Conservation (phyloP, 495 filamentous ascomycete genomes). For the Aspergillus bridgeri region DNA sequence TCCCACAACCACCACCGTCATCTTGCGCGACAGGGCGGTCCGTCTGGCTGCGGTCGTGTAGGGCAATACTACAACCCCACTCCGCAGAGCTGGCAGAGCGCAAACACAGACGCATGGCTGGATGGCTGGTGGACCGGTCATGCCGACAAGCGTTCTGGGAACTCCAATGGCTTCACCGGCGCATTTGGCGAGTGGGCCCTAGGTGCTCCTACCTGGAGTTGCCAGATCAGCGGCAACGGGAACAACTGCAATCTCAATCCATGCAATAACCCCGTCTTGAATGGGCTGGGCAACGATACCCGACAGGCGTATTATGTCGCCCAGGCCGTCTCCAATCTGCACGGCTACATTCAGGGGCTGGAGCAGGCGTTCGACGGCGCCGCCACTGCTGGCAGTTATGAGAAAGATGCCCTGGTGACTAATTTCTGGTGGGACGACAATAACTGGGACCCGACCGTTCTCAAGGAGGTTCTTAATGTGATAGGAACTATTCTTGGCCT, state of each 20-base stretch:
- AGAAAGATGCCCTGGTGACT: neutral
- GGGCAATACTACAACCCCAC: too few relatives aligned
- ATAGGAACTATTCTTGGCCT: neutral
- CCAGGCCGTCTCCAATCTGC: neutral
- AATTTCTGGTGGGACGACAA: neutral
- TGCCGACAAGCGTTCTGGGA: neutral
- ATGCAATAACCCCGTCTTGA: neutral
- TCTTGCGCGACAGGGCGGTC: too few relatives aligned
- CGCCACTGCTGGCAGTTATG: too few relatives aligned
- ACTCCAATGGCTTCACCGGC: neutral
- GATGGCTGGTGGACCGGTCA: neutral
- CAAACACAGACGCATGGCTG: neutral
- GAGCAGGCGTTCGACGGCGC: neutral
- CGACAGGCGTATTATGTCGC: neutral
- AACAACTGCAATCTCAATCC: neutral
- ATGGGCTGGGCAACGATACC: neutral
- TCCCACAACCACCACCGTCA: too few relatives aligned
- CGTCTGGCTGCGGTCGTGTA: too few relatives aligned
- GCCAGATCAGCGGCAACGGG: neutral
- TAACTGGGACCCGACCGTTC: neutral
- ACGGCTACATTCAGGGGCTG: neutral
- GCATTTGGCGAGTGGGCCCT: neutral
- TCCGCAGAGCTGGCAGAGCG: neutral
- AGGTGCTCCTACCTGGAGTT: neutral
- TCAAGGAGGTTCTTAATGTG: neutral